These are phyloP conservation scores for Ophioceras dolichostomum DNA, from an alignment of 2,329 filamentous ascomycete genomes.

Conservation along the genomic window DNA sequence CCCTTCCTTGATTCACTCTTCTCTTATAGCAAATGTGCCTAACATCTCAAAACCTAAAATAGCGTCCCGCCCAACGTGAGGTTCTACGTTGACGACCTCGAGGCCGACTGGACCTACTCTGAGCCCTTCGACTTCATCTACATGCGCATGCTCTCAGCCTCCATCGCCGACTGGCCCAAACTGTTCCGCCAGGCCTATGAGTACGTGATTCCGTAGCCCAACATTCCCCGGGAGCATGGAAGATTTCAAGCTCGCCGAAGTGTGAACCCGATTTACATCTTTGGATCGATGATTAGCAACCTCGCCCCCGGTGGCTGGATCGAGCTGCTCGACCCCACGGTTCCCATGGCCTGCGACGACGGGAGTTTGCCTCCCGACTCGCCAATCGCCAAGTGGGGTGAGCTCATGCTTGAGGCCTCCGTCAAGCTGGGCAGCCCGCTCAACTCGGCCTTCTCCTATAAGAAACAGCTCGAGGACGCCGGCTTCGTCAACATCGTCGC, in stretches of 20 bases:
- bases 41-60: background rate
- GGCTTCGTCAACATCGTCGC: constrained; percentile 37
- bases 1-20: background rate
- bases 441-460: constrained; percentile 15
- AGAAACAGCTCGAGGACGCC: constrained; percentile 26
- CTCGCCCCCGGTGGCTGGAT: background rate
- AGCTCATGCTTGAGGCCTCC: constrained; percentile 8
- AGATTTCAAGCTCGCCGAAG: no score
- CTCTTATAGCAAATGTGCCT: background rate
- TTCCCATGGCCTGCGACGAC: constrained; percentile 8
- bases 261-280: no score
- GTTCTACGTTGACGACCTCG: constrained; percentile 11
- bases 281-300: background rate
- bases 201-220: no score
- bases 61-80: constrained; percentile 10
- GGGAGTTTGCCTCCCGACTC: constrained; percentile 14
- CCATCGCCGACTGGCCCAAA: constrained; percentile 8
- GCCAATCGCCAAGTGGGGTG: constrained; percentile 9
- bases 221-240: no score
- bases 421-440: constrained; percentile 9
- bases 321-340: background rate
- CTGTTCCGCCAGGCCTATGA: constrained; percentile 6
- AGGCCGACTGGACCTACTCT: constrained; percentile 9
- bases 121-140: constrained; percentile 9
- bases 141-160: constrained; percentile 7